phyloP scores from a whole-genome alignment of 2,329 filamentous ascomycete species.

The Herpotrichia juniperi region DNA sequence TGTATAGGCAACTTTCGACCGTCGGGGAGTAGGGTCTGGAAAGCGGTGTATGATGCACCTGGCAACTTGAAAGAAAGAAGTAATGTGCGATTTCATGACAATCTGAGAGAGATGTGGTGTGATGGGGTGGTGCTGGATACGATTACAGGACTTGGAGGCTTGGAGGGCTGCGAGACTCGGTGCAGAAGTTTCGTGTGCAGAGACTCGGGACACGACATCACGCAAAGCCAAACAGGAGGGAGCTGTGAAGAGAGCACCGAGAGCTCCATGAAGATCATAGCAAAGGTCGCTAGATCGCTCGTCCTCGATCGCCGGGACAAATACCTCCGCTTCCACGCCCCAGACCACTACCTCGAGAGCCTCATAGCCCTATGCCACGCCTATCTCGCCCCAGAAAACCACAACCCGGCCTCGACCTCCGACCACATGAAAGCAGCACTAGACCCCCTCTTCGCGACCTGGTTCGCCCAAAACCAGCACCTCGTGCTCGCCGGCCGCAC shows the following conservation, averaged over 20 bases:
- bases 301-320: conserved; percentile 39
- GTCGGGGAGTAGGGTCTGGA: conserved; percentile 24
- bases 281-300: conserved; percentile 30
- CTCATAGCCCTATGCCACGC: conserved; percentile 33
- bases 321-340: conserved; percentile 34
- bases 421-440: no score
- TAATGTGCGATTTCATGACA: conserved; percentile 27
- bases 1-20: conserved; percentile 39
- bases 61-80: conserved; percentile 21
- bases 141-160: conserved; percentile 30
- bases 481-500: conserved; percentile 19
- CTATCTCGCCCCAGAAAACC: conserved; percentile 10
- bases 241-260: conserved; percentile 11
- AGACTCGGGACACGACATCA: conserved; percentile 18
- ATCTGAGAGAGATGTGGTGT: conserved; percentile 29
- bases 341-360: conserved; percentile 28
- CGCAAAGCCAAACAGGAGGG: conserved; percentile 17
- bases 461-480: conserved; percentile 30
- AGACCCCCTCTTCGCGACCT: conserved; percentile 33
- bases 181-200: conserved; percentile 33
- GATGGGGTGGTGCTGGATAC: conserved; percentile 30
- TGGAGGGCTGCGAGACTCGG: conserved; percentile 31
- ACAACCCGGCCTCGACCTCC: no score
- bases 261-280: conserved; percentile 24
- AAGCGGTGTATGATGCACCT: conserved; percentile 32